phyloP scores from a whole-genome alignment of 352 stramenopile species.

The Chrysophaeum taylorii region DNA sequence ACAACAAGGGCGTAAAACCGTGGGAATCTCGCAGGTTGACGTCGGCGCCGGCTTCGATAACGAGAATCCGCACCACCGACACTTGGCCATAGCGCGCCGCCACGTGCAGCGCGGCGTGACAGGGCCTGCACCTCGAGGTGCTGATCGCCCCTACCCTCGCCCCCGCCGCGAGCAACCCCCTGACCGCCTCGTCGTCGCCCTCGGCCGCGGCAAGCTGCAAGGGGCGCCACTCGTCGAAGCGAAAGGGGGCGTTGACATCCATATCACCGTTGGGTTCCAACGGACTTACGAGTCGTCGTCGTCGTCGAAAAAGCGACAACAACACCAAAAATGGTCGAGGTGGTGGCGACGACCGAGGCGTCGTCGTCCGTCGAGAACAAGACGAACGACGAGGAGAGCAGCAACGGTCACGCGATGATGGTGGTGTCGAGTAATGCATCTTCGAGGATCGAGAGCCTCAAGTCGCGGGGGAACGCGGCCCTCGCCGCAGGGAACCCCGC shows the following conservation, averaged over 20 bases:
- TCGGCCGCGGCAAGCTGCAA: slow-evolving; percentile 12
- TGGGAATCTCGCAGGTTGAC: slow-evolving; percentile 13
- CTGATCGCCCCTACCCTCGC: background rate
- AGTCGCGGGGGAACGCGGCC: slow-evolving; percentile 65
- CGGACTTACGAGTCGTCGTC: no score
- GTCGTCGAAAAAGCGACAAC: no score
- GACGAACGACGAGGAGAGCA: no score
- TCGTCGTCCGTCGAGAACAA: no score
- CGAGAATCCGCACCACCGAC: background rate
- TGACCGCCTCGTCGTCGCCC: slow-evolving; percentile 7
- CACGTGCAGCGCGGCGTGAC: slow-evolving; percentile 10
- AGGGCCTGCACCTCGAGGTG: background rate
- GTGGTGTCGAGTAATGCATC: no score
- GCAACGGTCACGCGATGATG: no score
- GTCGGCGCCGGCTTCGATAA: slow-evolving; percentile 17
- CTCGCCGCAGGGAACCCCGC: slow-evolving; percentile 27
- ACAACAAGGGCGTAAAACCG: slow-evolving; percentile 14
- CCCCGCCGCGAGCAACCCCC: background rate
- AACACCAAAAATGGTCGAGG: no score
- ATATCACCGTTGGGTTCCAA: no score
- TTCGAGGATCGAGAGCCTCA: no score
- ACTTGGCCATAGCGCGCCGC: slow-evolving; percentile 11
- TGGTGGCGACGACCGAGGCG: no score
- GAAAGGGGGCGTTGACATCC: slow-evolving; percentile 4
- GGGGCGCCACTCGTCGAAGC: slow-evolving; percentile 18